phyloP scores from a whole-genome alignment of 371 early-diverging fungal genomes.

The Rhizopus microsporus region DNA sequence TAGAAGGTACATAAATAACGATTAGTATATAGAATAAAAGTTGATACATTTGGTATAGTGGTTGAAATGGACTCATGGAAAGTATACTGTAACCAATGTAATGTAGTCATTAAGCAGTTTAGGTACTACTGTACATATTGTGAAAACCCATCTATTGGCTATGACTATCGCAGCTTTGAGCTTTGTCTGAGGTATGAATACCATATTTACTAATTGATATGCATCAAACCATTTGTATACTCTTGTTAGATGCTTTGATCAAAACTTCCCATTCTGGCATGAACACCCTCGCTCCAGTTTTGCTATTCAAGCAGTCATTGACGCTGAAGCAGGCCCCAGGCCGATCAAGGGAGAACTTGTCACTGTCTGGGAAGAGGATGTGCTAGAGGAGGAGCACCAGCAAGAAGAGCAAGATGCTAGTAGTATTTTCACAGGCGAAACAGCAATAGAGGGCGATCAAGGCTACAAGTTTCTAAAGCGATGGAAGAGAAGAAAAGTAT shows the following conservation, averaged over 20 bases:
- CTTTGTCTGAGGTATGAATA: constrained; percentile 56
- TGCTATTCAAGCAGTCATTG: constrained; percentile 71
- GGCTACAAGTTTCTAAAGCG: constrained; percentile 51
- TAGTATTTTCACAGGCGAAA: constrained; percentile 38
- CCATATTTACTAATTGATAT: background rate
- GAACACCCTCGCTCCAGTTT: constrained; percentile 78
- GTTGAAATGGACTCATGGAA: constrained; percentile 48
- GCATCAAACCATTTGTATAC: constrained; percentile 20
- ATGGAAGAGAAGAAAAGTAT: constrained; percentile 61
- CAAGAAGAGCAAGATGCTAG: constrained; percentile 26
- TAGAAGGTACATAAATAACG: constrained; percentile 10
- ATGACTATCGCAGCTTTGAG: constrained; percentile 69
- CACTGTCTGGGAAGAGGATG: constrained; percentile 64
- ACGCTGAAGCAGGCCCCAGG: constrained; percentile 50
- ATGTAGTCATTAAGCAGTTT: constrained; percentile 57
- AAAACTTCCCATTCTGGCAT: constrained; percentile 74
- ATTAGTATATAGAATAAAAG: background rate
- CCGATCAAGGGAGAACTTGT: constrained; percentile 62
- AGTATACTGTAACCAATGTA: constrained; percentile 66
- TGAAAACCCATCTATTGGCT: constrained; percentile 67
- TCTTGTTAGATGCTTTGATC: constrained; percentile 66
- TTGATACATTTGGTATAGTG: background rate
- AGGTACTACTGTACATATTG: constrained; percentile 86
- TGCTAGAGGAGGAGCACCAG: constrained; percentile 38
- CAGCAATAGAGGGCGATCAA: constrained; percentile 39